Conservation (phyloP, 345 rosid species). For the Camelina hispida region DNA sequence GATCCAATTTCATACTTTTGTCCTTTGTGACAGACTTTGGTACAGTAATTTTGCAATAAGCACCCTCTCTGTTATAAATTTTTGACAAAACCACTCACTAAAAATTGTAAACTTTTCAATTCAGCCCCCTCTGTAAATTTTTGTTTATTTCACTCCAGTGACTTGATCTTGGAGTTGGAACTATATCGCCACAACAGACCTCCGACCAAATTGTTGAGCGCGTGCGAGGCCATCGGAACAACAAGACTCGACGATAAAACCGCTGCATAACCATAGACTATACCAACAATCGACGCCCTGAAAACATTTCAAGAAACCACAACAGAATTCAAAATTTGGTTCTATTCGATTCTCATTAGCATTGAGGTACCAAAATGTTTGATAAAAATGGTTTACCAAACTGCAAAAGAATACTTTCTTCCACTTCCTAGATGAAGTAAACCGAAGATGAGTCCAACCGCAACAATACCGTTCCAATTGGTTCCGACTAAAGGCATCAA, state of each 20-base stretch:
- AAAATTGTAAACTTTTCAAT: not conserved
- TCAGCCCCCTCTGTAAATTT: not conserved
- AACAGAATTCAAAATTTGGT: not conserved
- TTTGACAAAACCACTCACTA: not conserved
- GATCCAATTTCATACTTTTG: constrained; percentile 16
- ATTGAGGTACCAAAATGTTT: constrained; percentile 10
- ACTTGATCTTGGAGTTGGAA: constrained; percentile 51
- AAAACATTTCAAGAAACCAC: constrained; percentile 1
- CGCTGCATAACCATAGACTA: constrained; percentile 71
- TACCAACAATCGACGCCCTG: constrained; percentile 91
- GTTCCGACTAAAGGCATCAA: constrained; percentile 72
- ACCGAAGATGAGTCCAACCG: constrained; percentile 70
- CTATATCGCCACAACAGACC: not conserved
- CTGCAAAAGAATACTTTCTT: constrained; percentile 82
- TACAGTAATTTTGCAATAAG: not conserved
- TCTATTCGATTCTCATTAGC: not conserved
- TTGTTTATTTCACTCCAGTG: constrained; percentile 30
- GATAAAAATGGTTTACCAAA: constrained; percentile 57
- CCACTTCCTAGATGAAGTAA: constrained; percentile 81
- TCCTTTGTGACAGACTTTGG: not conserved
- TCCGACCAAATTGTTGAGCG: not conserved
- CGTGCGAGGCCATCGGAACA: constrained; percentile 26
- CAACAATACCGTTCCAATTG: constrained; percentile 64
- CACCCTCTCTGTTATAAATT: not conserved
- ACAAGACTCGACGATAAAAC: constrained; percentile 62